These are phyloP conservation scores for Brassica carinata DNA, from an alignment of 345 rosid genomes.

Conservation along the genomic window DNA sequence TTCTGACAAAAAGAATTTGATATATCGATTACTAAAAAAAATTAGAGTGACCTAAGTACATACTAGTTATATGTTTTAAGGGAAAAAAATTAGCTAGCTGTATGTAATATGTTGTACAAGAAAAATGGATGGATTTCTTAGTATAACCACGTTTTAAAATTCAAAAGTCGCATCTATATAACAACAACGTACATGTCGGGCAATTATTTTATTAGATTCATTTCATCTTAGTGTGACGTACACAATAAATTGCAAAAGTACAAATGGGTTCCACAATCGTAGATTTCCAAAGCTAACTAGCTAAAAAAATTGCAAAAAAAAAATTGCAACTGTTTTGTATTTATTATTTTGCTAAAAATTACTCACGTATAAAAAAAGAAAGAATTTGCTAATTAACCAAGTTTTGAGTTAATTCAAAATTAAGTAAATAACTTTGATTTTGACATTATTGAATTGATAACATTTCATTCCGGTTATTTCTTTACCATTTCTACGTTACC, in stretches of 20 bases:
- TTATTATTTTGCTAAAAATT: not conserved
- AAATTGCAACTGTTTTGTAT: not conserved
- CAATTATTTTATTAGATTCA: not conserved
- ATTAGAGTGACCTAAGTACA: not conserved
- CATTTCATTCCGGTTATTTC: no score
- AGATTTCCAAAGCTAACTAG: not conserved
- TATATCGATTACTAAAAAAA: not conserved
- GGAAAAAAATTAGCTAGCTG: not conserved
- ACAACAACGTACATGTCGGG: conserved; percentile 21
- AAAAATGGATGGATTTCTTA: no score
- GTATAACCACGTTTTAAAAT: conserved; percentile 5
- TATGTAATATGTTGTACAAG: no score
- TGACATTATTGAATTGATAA: no score
- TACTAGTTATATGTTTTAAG: not conserved
- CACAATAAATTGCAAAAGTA: conserved; percentile 25
- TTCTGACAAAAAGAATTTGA: not conserved
- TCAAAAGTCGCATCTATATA: conserved; percentile 14
- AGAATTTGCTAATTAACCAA: no score
- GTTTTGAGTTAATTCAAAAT: no score
- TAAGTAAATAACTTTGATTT: no score
- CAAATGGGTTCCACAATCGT: conserved; percentile 13
- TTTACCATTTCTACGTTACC: no score
- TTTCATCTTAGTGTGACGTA: not conserved
- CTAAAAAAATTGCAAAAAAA: not conserved
- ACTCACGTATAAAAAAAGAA: not conserved